Percentiles rank a stretch among this genome's conserved stretches.
Evolutionary conservation across 768 basidiomycete genomes (phyloP).

Genomic region (Galerina sulciceps): DNA sequence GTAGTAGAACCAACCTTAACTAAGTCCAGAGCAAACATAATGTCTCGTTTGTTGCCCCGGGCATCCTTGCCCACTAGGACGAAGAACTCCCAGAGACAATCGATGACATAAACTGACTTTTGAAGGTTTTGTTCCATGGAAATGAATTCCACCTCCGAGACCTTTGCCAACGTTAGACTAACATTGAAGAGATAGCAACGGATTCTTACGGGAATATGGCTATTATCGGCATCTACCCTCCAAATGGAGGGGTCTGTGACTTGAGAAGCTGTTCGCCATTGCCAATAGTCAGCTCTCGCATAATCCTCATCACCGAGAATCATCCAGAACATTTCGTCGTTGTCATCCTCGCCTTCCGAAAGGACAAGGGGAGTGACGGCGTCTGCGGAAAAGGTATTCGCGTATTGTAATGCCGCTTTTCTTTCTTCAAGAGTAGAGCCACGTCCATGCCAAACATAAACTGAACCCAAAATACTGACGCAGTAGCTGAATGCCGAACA

Average conservation of each 20-base stretch:
- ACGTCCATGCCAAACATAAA: constrained; percentile 84
- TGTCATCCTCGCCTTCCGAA: constrained; percentile 63
- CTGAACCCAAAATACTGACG: constrained; percentile 65
- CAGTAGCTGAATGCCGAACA: constrained; percentile 90
- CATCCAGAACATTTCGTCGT: constrained; percentile 87
- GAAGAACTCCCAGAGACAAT: constrained; percentile 83
- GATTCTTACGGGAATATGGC: constrained; percentile 43
- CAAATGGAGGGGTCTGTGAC: constrained; percentile 58
- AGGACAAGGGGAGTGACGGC: constrained; percentile 55
- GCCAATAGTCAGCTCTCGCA: constrained; percentile 85
- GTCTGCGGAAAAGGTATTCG: constrained; percentile 44
- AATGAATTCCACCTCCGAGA: constrained; percentile 48
- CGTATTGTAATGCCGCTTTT: constrained; percentile 66
- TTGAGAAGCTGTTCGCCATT: constrained; percentile 57
- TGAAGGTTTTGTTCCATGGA: constrained; percentile 40
- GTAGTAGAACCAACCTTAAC: constrained; percentile 50
- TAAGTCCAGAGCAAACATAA: constrained; percentile 61
- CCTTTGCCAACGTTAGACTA: constrained; percentile 37
- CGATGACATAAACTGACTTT: constrained; percentile 63
- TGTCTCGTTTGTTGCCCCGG: constrained; percentile 61
- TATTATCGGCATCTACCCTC: constrained; percentile 50
- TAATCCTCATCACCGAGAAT: constrained; percentile 77
- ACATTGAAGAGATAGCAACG: not conserved
- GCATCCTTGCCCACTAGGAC: constrained; percentile 72
- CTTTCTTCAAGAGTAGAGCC: constrained; percentile 68